phyloP scores from a whole-genome alignment of 1,284 basidiomycete genomes.

The Baeospora myosura region DNA sequence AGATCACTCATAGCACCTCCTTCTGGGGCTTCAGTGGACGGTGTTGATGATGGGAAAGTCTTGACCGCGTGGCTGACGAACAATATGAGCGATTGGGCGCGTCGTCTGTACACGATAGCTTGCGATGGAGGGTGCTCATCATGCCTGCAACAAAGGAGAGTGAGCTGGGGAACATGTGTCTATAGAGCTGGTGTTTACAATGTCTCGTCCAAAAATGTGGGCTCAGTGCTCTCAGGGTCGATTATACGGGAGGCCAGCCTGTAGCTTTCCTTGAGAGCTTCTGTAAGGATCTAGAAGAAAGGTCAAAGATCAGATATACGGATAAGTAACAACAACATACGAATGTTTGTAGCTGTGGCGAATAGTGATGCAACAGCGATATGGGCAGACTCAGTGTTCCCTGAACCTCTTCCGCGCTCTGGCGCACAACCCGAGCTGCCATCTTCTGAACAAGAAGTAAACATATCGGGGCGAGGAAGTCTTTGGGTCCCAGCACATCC shows the following conservation, averaged over 20 bases:
- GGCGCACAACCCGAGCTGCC: slow-evolving; percentile 63
- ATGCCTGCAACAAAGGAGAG: slow-evolving; percentile 30
- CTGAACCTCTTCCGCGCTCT: slow-evolving; percentile 54
- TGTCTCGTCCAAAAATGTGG: slow-evolving; percentile 50
- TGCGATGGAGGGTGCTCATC: slow-evolving; percentile 44
- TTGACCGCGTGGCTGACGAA: slow-evolving; percentile 49
- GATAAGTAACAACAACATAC: slow-evolving; percentile 10
- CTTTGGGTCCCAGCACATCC: slow-evolving; percentile 72
- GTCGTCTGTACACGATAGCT: slow-evolving; percentile 40
- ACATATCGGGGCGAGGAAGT: slow-evolving; percentile 80
- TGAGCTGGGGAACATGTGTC: slow-evolving; percentile 1
- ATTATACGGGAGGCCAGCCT: slow-evolving; percentile 47
- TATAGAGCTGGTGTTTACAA: slow-evolving; percentile 34
- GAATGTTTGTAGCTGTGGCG: slow-evolving; percentile 30
- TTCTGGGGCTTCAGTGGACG: slow-evolving; percentile 16
- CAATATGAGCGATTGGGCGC: slow-evolving; percentile 59
- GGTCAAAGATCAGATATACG: slow-evolving; percentile 17
- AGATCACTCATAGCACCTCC: slow-evolving; percentile 29
- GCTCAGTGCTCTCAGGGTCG: slow-evolving; percentile 28
- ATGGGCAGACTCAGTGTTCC: slow-evolving; percentile 61
- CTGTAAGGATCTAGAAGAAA: slow-evolving; percentile 48
- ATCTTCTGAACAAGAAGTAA: slow-evolving; percentile 84
- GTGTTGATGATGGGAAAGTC: slow-evolving; percentile 18
- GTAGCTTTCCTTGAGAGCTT: slow-evolving; percentile 61
- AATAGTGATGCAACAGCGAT: slow-evolving; percentile 56